phyloP scores from a whole-genome alignment of 768 basidiomycete genomes.

The Amanita thiersii region DNA sequence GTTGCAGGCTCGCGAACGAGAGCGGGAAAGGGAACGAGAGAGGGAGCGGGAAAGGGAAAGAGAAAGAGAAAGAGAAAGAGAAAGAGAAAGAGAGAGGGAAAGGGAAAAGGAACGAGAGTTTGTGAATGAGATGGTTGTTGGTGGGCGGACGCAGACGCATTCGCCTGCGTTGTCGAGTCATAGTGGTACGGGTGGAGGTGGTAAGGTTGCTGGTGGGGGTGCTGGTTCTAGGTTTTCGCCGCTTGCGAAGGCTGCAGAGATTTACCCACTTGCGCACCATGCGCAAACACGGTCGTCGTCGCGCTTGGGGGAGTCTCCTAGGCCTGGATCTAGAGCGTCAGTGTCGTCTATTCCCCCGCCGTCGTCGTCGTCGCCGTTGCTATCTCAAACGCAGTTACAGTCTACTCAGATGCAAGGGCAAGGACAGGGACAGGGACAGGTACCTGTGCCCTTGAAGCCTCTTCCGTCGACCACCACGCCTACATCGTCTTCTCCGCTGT shows the following conservation, averaged over 20 bases:
- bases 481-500: not conserved
- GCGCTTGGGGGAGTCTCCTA: slow-evolving; percentile 12
- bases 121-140: no score
- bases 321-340: slow-evolving; percentile 10
- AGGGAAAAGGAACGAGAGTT: no score
- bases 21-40: no score
- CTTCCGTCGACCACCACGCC: not conserved
- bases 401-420: not conserved
- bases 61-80: no score
- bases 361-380: slow-evolving; percentile 3
- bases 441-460: not conserved
- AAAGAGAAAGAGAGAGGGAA: no score
- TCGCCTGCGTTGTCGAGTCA: slow-evolving; percentile 44
- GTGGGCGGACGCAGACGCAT: slow-evolving; percentile 16
- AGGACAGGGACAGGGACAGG: not conserved
- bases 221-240: slow-evolving; percentile 16
- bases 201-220: slow-evolving; percentile 12
- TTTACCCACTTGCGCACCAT: no score
- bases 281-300: slow-evolving; percentile 23
- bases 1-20: no score
- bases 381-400: not conserved
- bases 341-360: not conserved
- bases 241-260: slow-evolving; percentile 9
- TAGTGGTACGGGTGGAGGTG: slow-evolving; percentile 36
- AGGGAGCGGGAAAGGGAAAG: no score